Evolutionary conservation across 2,329 filamentous ascomycete species (phyloP), one percentile per base, ranked within the genome.

Genomic region (Fusarium multiceps): DNA sequence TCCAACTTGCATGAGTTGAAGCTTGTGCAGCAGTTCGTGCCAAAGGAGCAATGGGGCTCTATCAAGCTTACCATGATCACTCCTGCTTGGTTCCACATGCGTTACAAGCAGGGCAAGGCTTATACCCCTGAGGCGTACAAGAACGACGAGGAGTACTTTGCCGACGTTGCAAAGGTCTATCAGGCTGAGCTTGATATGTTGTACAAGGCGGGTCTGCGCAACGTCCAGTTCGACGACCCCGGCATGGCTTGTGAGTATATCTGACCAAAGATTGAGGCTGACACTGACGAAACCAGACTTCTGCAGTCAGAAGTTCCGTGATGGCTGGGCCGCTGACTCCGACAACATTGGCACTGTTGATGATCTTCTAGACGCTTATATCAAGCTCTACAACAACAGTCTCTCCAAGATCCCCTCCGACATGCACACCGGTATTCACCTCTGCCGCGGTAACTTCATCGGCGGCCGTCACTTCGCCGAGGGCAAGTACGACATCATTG

Each of bases 351-450:
- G 89, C 78, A 87, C 87, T 2, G 87, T 91, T 9, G 90, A 80
- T n/a, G 88, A 90, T 71, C 88, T 93, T 46, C 86, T 94, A 23
- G 90, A 93, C 72, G 87, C 90, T 28, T 94, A 94, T 80, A 91
- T 94, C 78, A 84, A 86, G 66, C 87, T 93, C 70, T 94, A 94
- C 84, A 94, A 94, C 78, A 89, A 92, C 78, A 88, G 85, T 74
- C 84, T 93, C 75, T 82, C 84, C 73, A 86, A 87, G 73, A 81
- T 88, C 1, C 90, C 91, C 0, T 78, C 83, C 4, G 91, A 94
- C 76, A 87, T 94, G 84, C 91, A 93, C 79, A 86, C 92, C 4
- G 92, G 92, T 47, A 89, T 94, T 18, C 92, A 94, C 76, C 83
- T 94, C 54, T 94, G 92, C 84, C 86, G 86, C 11, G 86, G 86